Evolutionary conservation across 352 stramenopile genomes (phyloP), one percentile per base, ranked within the genome.

Genomic region (Albugo laibachii): DNA sequence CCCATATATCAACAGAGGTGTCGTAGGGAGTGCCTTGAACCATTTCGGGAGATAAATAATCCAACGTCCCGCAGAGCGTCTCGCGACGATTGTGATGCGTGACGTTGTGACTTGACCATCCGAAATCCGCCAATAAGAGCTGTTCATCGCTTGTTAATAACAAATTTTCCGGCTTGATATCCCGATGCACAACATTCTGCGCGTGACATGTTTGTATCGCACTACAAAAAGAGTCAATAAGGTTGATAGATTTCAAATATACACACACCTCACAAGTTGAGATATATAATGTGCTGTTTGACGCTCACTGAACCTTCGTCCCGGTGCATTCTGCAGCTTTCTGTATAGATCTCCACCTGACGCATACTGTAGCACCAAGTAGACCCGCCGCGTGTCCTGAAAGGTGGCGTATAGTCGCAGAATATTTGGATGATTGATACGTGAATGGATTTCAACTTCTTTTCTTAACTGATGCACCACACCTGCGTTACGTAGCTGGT

Each of bases 1-100:
- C 87, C 95, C 96, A 99, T 53, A 98, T 95, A 58, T 99, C 96
- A n/a, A 98, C 94, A 20, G 83, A 94, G 50, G 97, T 80, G 56
- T 99, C 91, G 61, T 99, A 97, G 50, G n/a, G 49, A 54, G 49
- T 27, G 48, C 80, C 72, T 45, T 97, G 86, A 46, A 99, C 94
- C 95, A 99, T 99, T 57, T 99, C 95, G 1, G 96, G 96, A 21
- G 96, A 95, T 43, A 99, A 68, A 63, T 99, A 99, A 58, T 99
- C 96, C 18, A 99, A 63, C 0, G 95, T 99, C 13, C 95, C 95
- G 58, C 96, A 99, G 18, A 99, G 67, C 6, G 96, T 99, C 42
- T 96, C 95, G 31, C 96, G 73, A 35, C 95, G 80, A 31, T 67
- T 84, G 18, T 71, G 85, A 18, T 19, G 11, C 43, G 43, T 5